phyloP scores from a whole-genome alignment of 169 alveolate species.

The Condylostoma magnum region DNA sequence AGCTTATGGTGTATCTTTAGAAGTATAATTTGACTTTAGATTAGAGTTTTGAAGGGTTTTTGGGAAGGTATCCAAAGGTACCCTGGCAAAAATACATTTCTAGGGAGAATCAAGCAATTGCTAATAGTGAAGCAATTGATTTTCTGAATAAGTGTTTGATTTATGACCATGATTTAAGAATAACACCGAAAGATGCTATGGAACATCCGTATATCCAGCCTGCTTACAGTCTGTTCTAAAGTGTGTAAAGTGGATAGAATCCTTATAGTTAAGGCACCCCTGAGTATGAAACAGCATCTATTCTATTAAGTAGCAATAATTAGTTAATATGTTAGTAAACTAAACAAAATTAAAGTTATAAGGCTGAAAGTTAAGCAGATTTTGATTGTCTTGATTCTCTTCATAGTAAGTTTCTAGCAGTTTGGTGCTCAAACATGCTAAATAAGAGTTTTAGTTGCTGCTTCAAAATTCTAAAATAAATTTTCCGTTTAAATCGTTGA shows the following conservation, averaged over 20 bases:
- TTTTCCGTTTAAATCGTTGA: too few species aligned
- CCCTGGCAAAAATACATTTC: not conserved
- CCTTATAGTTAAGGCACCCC: not conserved
- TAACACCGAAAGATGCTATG: constrained; percentile 97
- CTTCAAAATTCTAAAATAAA: too few species aligned
- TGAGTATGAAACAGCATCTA: constrained; percentile 15
- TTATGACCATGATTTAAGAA: constrained; percentile 77
- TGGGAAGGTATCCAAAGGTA: not conserved
- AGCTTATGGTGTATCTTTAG: constrained; percentile 70
- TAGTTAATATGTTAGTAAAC: too few species aligned
- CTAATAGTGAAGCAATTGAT: constrained; percentile 8
- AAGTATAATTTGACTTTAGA: constrained; percentile 7
- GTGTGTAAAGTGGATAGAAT: not conserved
- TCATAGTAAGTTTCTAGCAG: too few species aligned
- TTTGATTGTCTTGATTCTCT: too few species aligned
- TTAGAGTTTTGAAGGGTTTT: not conserved
- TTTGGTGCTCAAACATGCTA: too few species aligned
- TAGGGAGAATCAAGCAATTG: not conserved
- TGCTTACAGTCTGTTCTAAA: constrained; percentile 24
- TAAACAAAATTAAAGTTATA: too few species aligned
- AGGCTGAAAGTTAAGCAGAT: too few species aligned
- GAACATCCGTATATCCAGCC: constrained; percentile 95
- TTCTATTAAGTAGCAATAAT: not conserved
- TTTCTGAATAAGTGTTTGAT: constrained; percentile 7
- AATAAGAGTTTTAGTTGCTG: too few species aligned